Evolutionary conservation across 352 stramenopile species (phyloP), one percentile per base, ranked within the genome.

Genomic region (Thraustochytrium striatum): DNA sequence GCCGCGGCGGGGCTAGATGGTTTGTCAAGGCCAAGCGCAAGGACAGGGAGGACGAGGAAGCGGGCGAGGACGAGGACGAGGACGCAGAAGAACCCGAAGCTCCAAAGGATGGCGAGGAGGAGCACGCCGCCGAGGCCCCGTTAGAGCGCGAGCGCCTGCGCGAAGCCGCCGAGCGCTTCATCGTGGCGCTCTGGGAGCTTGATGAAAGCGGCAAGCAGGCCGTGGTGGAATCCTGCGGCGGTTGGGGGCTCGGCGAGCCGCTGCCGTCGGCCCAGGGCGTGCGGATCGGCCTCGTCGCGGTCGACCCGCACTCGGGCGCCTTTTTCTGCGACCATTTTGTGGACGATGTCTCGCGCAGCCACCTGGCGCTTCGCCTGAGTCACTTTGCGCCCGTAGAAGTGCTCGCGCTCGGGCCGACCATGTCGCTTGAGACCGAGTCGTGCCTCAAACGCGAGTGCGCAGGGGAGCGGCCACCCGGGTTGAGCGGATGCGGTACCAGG

Each of bases 121-220:
- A 84, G 57, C 59, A 82, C 32, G 47, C 47, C 47, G 16, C 47
- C 16, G 25, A 55, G 47, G 47, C 16, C 16, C 47, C 47, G 47
- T 55, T 25, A 25, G 25, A 55, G 47, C 25, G 47, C 47, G 16
- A 25, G 16, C 16, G 47, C 47, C 47, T 16, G 47, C 47, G 47
- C 16, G 25, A 55, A 55, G 47, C 47, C 16, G 25, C 47, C 47
- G 47, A 55, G 25, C 65, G 65, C 21, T 70, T 33, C 30, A 75
- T 75, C 13, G 0, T 75, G 30, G 65, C 52, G n/a, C n/a, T 75
- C 32, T 75, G 65, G 65, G 65, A 75, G 38, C 59, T 70, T 3
- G 59, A 70, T 1, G 59, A n/a, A 5, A 41, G 11, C 25, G 39
- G 21, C 32, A n/a, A 28, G 8, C 9, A 21, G 13, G 32, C 44